Conservation (phyloP, 352 stramenopile genomes). For the Phytophthora capsici region DNA sequence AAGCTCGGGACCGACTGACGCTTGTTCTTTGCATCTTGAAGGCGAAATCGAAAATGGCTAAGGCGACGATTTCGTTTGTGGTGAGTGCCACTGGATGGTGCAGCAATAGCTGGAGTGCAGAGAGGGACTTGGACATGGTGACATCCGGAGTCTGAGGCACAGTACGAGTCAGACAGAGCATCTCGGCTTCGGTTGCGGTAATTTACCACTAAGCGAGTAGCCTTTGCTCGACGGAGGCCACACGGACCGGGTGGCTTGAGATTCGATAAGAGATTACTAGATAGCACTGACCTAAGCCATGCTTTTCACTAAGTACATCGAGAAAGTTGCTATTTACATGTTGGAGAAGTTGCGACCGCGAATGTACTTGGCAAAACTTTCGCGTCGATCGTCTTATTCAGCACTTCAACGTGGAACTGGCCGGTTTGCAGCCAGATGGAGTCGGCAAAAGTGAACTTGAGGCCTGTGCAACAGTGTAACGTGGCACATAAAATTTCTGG, state of each 20-base stretch:
- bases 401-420: slow-evolving; percentile 22
- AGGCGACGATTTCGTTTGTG: slow-evolving; percentile 7
- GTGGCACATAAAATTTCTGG: slow-evolving; percentile 4
- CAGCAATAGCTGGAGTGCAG: background rate
- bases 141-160: slow-evolving; percentile 25
- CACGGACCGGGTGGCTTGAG: slow-evolving; percentile 22
- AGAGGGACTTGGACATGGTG: slow-evolving; percentile 10
- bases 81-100: slow-evolving; percentile 7
- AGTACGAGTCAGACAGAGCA: slow-evolving; percentile 21
- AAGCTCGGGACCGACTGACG: slow-evolving; percentile 25
- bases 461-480: slow-evolving; percentile 11
- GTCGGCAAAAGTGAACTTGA: slow-evolving; percentile 7
- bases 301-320: no score
- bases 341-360: background rate
- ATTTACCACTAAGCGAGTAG: slow-evolving; percentile 5
- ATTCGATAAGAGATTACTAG: slow-evolving; percentile 8
- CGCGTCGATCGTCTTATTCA: slow-evolving; percentile 9
- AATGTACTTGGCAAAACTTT: background rate
- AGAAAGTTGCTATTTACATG: no score
- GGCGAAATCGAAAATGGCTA: slow-evolving; percentile 33
- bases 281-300: background rate
- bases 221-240: background rate
- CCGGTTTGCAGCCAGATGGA: slow-evolving; percentile 3
- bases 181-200: slow-evolving; percentile 7
- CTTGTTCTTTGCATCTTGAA: slow-evolving; percentile 23